phyloP scores from a whole-genome alignment of 768 basidiomycete genomes.

The Calocera viscosa region DNA sequence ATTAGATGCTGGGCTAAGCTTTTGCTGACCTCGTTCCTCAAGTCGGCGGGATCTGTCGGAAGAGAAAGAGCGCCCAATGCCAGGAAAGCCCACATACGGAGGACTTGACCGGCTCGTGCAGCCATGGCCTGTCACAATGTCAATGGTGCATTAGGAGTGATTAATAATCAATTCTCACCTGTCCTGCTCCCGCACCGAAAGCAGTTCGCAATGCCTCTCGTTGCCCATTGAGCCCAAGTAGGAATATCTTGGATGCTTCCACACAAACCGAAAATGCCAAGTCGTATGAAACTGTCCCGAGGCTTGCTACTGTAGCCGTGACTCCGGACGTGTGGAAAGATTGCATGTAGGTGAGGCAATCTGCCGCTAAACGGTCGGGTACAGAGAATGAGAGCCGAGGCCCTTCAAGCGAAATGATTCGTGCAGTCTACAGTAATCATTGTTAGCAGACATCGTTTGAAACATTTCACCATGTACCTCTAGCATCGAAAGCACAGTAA shows the following conservation, averaged over 20 bases:
- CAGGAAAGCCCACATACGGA: background rate
- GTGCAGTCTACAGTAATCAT: background rate
- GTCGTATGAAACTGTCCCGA: background rate
- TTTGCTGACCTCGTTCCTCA: background rate
- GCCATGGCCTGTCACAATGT: background rate
- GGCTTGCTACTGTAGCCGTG: background rate
- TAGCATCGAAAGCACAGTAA: conserved; percentile 9
- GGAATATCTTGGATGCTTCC: background rate
- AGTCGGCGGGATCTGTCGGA: background rate
- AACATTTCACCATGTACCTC: background rate
- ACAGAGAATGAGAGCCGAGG: background rate
- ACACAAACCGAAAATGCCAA: background rate
- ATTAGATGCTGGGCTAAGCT: background rate
- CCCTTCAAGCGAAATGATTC: background rate
- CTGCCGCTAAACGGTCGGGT: background rate
- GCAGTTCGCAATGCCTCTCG: background rate
- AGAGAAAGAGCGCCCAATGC: background rate
- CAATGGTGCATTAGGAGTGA: background rate
- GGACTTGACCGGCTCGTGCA: background rate
- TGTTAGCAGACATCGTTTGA: background rate
- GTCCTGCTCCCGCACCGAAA: background rate
- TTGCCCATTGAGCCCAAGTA: background rate
- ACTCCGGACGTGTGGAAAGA: background rate
- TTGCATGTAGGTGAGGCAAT: background rate
- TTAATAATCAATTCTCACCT: background rate